phyloP scores from a whole-genome alignment of 2,329 filamentous ascomycete species.

The Aspergillus pseudotamarii region DNA sequence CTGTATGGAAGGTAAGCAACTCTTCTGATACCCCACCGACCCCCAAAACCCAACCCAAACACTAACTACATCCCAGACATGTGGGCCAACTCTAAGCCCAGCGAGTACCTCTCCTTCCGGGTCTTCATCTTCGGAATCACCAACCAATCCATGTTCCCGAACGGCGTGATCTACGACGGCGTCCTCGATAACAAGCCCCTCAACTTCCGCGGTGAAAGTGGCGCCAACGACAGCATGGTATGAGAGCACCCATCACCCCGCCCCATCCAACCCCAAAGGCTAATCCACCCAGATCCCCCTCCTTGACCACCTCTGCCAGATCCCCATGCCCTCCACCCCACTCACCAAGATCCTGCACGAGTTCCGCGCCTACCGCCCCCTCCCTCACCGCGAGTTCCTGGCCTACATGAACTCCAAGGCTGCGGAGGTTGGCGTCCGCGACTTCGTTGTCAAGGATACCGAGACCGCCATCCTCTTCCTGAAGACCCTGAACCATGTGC shows the following conservation, averaged over 20 bases:
- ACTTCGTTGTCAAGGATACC: constrained; percentile 41
- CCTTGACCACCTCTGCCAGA: constrained; percentile 82
- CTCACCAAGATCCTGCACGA: constrained; percentile 85
- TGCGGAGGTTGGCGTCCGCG: constrained; percentile 48
- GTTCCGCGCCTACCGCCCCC: constrained; percentile 86
- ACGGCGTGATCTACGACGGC: constrained; percentile 87
- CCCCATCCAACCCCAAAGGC: not conserved
- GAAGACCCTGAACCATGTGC: constrained; percentile 50
- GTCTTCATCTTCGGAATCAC: constrained; percentile 98
- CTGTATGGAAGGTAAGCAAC: constrained; percentile 70
- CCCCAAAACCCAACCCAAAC: not conserved
- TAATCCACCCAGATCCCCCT: constrained; percentile 65
- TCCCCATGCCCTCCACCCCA: constrained; percentile 85
- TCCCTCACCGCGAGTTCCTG: constrained; percentile 85
- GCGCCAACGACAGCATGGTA: constrained; percentile 90
- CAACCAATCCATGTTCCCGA: constrained; percentile 88
- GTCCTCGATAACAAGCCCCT: constrained; percentile 70
- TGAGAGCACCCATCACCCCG: not conserved
- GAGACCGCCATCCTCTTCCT: constrained; percentile 48
- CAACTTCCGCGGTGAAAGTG: constrained; percentile 87
- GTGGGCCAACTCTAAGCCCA: constrained; percentile 86
- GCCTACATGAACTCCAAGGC: constrained; percentile 65
- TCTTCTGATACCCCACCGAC: not conserved
- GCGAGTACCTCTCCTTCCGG: constrained; percentile 84
- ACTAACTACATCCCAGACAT: constrained; percentile 57